Evolutionary conservation across 163 green algal species (phyloP).

Genomic region (Scenedesmus sp.): DNA sequence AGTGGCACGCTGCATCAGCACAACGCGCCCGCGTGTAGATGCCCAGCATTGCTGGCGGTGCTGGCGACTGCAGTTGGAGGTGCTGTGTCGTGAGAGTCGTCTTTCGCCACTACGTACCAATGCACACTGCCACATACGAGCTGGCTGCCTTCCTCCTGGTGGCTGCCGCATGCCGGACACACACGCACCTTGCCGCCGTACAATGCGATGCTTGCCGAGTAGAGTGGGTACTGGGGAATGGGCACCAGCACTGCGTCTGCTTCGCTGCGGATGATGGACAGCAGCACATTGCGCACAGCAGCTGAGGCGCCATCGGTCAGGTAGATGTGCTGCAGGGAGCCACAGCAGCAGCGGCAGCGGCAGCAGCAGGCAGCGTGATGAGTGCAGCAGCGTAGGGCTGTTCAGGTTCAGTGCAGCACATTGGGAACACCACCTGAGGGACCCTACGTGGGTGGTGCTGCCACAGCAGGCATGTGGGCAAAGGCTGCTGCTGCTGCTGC

Average conservation of each 20-base stretch:
- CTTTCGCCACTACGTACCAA: too few relatives aligned
- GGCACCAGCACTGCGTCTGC: constrained; percentile 78
- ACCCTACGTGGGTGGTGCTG: background rate
- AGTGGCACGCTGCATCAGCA: constrained; percentile 34
- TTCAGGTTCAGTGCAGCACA: background rate
- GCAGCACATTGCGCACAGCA: constrained; percentile 82
- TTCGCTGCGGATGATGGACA: constrained; percentile 83
- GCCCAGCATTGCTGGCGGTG: too few relatives aligned
- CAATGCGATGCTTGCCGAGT: constrained; percentile 75
- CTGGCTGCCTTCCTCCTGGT: too few relatives aligned
- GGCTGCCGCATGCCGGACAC: background rate
- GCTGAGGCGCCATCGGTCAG: constrained; percentile 90
- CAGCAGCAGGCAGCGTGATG: background rate
- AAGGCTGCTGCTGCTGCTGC: background rate
- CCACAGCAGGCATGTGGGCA: background rate
- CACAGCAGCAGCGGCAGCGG: constrained; percentile 1
- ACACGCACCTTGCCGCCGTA: constrained; percentile 24
- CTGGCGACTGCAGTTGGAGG: too few relatives aligned
- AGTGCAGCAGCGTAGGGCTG: background rate
- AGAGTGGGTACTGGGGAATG: constrained; percentile 93
- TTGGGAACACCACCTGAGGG: background rate
- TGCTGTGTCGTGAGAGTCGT: too few relatives aligned
- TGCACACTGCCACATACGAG: too few relatives aligned
- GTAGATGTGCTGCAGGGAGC: constrained; percentile 82
- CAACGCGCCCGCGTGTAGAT: too few relatives aligned